Evolutionary conservation across 1,139 yeast genomes (phyloP).

Genomic region (Kodamaea sp.): DNA sequence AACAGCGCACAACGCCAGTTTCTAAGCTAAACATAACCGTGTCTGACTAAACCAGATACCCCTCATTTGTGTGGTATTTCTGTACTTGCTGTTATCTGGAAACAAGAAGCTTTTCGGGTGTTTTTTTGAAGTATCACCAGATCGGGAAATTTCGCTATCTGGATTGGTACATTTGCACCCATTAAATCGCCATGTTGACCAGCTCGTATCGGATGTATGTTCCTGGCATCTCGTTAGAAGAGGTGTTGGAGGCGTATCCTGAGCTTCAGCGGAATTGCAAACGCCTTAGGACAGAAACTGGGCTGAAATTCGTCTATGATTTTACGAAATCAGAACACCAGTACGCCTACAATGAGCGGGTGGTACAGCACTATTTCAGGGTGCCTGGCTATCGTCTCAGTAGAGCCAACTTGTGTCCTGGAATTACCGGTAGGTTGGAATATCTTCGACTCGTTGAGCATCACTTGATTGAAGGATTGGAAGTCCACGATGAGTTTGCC

Average conservation of each 20-base stretch:
- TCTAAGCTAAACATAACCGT: too few relatives aligned
- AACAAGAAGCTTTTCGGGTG: too few relatives aligned
- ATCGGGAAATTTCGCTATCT: too few relatives aligned
- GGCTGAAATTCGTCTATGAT: conserved; percentile 1
- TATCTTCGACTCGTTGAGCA: conserved; percentile 19
- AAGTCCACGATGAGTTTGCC: conserved; percentile 6
- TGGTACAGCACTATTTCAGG: conserved; percentile 17
- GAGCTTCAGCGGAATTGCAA: conserved; percentile 6
- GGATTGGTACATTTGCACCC: conserved; percentile 11
- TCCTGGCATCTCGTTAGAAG: conserved; percentile 10
- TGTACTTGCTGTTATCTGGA: too few relatives aligned
- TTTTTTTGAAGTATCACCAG: too few relatives aligned
- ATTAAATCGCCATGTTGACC: neutral
- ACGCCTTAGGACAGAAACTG: neutral
- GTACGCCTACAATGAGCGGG: conserved; percentile 19
- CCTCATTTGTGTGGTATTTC: too few relatives aligned
- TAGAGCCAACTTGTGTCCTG: conserved; percentile 21
- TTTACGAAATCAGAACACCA: conserved; percentile 16
- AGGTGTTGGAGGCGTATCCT: conserved; percentile 11
- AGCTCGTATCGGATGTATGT: conserved; percentile 2
- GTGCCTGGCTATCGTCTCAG: conserved; percentile 14
- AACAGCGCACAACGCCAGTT: too few relatives aligned
- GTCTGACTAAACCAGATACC: too few relatives aligned
- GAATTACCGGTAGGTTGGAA: conserved; percentile 21
- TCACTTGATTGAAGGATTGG: conserved; percentile 12